These are phyloP conservation scores for Eucalyptus caleyi DNA, from an alignment of 345 rosid species.

Conservation along the genomic window DNA sequence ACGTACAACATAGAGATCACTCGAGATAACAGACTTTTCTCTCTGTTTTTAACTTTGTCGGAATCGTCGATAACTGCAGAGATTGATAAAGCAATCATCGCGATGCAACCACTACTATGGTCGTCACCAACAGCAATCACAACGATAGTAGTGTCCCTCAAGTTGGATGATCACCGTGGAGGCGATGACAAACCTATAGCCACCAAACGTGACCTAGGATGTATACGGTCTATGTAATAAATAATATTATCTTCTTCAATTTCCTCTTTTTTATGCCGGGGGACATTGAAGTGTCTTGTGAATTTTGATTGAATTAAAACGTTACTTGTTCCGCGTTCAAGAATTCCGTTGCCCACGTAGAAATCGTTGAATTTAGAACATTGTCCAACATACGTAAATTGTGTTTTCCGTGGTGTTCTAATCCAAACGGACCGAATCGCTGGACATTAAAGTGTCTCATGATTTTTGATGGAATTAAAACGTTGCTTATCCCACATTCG, in stretches of 20 bases:
- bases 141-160: background rate
- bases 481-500: rapidly evolving
- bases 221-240: background rate
- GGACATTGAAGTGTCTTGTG: background rate
- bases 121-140: rapidly evolving
- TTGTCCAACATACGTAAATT: background rate
- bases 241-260: background rate
- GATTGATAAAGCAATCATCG: background rate
- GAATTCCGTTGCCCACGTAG: background rate
- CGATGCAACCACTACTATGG: background rate
- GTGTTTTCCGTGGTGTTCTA: background rate
- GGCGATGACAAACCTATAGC: background rate
- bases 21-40: background rate
- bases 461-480: background rate
- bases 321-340: rapidly evolving
- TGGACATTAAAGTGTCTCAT: background rate
- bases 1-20: background rate
- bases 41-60: background rate
- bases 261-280: background rate
- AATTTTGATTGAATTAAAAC: background rate
- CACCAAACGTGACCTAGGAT: background rate
- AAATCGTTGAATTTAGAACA: background rate
- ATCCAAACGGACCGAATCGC: background rate
- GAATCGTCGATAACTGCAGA: background rate
- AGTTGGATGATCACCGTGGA: background rate